Evolutionary conservation across 768 basidiomycete species (phyloP), one percentile per base, ranked within the genome.

Genomic region (Harrya chromipes): DNA sequence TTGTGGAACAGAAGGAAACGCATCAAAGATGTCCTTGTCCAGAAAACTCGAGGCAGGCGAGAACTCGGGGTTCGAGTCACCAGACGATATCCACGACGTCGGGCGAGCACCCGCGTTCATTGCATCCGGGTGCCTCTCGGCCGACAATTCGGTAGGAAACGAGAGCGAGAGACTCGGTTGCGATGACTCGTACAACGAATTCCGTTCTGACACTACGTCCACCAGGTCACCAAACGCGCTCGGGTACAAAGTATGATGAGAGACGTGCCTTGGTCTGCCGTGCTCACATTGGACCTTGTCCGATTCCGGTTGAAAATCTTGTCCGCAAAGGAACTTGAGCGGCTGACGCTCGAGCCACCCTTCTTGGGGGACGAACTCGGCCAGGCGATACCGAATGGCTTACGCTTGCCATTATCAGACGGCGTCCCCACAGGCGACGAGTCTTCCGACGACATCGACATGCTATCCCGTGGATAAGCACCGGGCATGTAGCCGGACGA

Each of bases 1-100:
- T 40, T 75, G 71, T 2, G 87, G 86, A 6, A 88, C 85, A 29
- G 78, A 78, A 20, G 87, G 87, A 66, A 89, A 88, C 7, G 84
- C 78, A 50, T 87, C 85, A 55, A 83, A 85, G 20, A 86, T 67
- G 11, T 78, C 78, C 52, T 72, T 70, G 59, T 84, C 83, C 37
- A 87, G 77, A 21, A 59, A 27, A 55, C 68, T 68, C 2, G 66
- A 55, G 0, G 57, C 40, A 14, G 65, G 43, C 69, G 80, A 53
- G 72, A 80, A 54, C 72, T 69, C 52, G 62, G 69, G 38, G 49
- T 59, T 72, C 3, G 74, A 72, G 33, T 73, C 65, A 62, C 16
- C 69, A 48, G 26, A 77, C 66, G 79, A 82, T 49, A 72, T 65
- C 75, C 77, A 78, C 3, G 82, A 80, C 4, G 63, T 53, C 0